These are phyloP conservation scores for Aureobasidium zeae DNA, from an alignment of 2,329 filamentous ascomycete species.

Conservation along the genomic window DNA sequence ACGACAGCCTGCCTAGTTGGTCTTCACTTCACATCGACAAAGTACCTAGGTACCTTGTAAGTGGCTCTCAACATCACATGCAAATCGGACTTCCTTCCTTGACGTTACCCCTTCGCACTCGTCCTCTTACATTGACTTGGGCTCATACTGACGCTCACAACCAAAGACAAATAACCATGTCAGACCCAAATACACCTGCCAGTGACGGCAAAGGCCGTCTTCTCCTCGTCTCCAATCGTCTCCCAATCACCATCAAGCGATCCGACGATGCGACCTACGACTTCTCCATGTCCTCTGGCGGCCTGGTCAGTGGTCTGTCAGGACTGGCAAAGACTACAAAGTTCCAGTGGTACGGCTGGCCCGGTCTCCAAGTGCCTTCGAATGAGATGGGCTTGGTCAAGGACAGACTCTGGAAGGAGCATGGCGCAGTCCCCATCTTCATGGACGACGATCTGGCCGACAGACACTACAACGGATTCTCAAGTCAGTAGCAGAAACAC, in stretches of 20 bases:
- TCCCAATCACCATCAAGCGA: conserved; percentile 94
- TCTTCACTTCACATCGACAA: too few relatives aligned
- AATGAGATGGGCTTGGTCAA: conserved; percentile 66
- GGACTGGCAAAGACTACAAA: conserved; percentile 85
- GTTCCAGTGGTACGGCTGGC: conserved; percentile 99
- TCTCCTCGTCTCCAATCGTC: conserved; percentile 83
- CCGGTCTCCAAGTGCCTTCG: conserved; percentile 82
- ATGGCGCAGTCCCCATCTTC: conserved; percentile 84
- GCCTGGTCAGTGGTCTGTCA: conserved; percentile 85
- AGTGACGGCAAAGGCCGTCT: conserved; percentile 43
- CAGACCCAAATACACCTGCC: conserved; percentile 6
- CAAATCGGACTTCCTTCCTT: too few relatives aligned
- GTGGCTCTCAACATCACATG: too few relatives aligned
- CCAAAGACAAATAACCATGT: background rate
- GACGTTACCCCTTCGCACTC: too few relatives aligned
- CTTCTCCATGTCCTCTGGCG: conserved; percentile 94
- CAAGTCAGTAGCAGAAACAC: too few relatives aligned
- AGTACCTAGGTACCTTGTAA: too few relatives aligned
- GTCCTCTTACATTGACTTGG: background rate
- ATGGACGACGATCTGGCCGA: conserved; percentile 89
- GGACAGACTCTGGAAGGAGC: conserved; percentile 72
- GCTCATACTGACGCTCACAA: conserved; percentile 1
- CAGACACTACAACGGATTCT: conserved; percentile 95
- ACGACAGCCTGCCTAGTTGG: too few relatives aligned
- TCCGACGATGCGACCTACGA: conserved; percentile 84